A percentile compares a stretch with the other conserved stretches of the same genome.
These are phyloP conservation scores for Solanum lignicaule DNA, from an alignment of 257 asterid genomes.

Conservation along the genomic window DNA sequence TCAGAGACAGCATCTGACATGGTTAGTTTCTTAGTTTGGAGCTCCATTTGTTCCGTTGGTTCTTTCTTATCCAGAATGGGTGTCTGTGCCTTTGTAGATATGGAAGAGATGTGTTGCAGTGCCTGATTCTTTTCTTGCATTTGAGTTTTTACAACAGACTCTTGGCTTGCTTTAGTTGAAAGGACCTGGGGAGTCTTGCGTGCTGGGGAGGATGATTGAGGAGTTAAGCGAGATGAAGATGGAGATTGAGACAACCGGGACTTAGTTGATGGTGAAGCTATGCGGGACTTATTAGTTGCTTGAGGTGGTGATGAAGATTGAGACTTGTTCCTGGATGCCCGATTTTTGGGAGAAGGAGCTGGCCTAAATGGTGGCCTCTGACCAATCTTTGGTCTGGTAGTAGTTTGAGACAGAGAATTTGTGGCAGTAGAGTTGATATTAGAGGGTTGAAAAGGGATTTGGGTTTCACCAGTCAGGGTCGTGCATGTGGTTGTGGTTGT, in stretches of 20 bases:
- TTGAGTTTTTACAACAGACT: neutral
- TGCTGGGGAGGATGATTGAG: constrained; percentile 11
- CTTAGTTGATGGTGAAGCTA: neutral
- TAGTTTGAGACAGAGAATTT: neutral
- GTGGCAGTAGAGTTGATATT: neutral
- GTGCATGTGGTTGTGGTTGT: neutral
- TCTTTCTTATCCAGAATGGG: constrained; percentile 10
- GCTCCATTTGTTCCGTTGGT: constrained; percentile 4
- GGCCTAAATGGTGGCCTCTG: constrained; percentile 17
- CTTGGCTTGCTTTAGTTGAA: constrained; percentile 12
- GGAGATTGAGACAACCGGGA: constrained; percentile 18
- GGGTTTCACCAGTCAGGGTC: neutral
- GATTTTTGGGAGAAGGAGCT: constrained; percentile 7
- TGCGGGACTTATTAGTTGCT: neutral
- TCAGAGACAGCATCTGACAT: neutral
- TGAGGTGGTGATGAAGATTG: neutral
- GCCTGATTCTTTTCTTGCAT: neutral
- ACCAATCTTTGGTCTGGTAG: neutral
- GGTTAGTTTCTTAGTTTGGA: constrained; percentile 12
- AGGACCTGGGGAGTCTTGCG: constrained; percentile 7
- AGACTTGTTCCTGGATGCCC: constrained; percentile 9
- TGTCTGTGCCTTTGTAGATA: constrained; percentile 6
- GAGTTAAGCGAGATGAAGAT: constrained; percentile 22
- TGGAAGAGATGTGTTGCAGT: constrained; percentile 12
- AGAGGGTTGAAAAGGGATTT: neutral